Conservation (phyloP, 1,284 basidiomycete species). For the Marasmius oreades region DNA sequence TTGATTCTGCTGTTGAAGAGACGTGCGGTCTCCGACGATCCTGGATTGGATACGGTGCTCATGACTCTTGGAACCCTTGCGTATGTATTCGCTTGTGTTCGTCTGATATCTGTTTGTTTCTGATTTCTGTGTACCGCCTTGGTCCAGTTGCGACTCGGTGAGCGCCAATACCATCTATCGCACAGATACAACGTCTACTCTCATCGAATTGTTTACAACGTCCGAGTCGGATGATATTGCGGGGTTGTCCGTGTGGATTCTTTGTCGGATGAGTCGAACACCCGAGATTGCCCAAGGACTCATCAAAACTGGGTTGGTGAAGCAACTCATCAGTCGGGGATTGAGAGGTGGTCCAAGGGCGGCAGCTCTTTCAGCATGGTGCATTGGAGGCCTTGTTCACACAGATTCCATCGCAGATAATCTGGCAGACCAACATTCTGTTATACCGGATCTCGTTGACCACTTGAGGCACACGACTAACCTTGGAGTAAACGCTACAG, state of each 20-base stretch:
- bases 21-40: conserved; percentile 5
- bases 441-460: conserved; percentile 16
- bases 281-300: conserved; percentile 12
- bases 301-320: conserved; percentile 10
- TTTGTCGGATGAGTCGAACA: conserved; percentile 10
- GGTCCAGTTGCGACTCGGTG: conserved; percentile 9
- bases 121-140: not conserved
- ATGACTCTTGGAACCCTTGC: conserved; percentile 11
- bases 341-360: conserved; percentile 7
- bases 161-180: conserved; percentile 14
- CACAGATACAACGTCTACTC: conserved; percentile 10
- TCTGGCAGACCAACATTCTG: conserved; percentile 14
- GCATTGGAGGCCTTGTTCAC: conserved; percentile 20
- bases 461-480: conserved; percentile 16
- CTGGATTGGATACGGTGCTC: conserved; percentile 9
- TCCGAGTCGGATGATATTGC: conserved; percentile 8
- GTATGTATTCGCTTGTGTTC: not conserved
- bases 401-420: conserved; percentile 22
- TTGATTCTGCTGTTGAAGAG: conserved; percentile 11
- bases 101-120: not conserved
- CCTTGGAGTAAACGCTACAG: conserved; percentile 5
- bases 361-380: conserved; percentile 21
- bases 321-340: conserved; percentile 7
- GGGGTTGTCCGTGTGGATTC: conserved; percentile 10
- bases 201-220: conserved; percentile 13